Percentiles rank a stretch among this genome's conserved stretches.
Conservation (phyloP, 2,329 filamentous ascomycete genomes). For the Hypoxylon rubiginosum region DNA sequence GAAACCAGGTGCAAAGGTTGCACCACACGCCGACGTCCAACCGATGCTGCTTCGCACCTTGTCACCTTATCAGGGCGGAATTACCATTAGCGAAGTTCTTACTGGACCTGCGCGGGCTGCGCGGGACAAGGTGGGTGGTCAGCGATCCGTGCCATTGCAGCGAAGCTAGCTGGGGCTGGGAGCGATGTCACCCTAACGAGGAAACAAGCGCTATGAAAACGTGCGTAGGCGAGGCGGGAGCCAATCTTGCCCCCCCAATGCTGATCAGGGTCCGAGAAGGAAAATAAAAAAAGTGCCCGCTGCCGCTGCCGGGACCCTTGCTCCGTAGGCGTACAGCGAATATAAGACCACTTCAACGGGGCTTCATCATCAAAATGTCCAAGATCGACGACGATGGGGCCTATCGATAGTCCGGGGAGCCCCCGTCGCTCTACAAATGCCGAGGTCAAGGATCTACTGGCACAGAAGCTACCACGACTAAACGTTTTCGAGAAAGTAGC, state of each 20-base stretch:
- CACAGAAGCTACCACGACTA: no score
- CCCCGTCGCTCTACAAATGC: no score
- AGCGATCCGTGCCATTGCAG: slow-evolving; percentile 26
- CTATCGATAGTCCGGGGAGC: no score
- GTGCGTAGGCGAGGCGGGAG: no score
- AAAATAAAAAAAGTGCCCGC: slow-evolving; percentile 3
- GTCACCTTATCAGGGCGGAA: slow-evolving; percentile 15
- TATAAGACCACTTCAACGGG: no score
- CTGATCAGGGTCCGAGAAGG: slow-evolving; percentile 15
- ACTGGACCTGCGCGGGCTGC: slow-evolving; percentile 23
- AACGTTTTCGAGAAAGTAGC: no score
- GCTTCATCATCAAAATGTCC: no score
- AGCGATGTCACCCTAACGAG: slow-evolving; percentile 33
- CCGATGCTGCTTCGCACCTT: background rate
- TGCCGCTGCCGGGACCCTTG: slow-evolving; percentile 19
- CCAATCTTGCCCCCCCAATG: no score
- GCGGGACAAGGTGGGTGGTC: slow-evolving; percentile 10
- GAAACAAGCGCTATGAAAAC: slow-evolving; percentile 3
- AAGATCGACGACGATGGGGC: no score
- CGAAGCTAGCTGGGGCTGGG: slow-evolving; percentile 16
- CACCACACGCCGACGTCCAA: background rate
- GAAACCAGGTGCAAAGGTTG: slow-evolving; percentile 4
- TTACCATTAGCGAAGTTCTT: slow-evolving; percentile 23
- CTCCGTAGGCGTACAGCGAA: background rate
- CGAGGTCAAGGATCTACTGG: no score